Conservation (phyloP, 2,329 filamentous ascomycete genomes). For the Ploettnerulaceae sp. region DNA sequence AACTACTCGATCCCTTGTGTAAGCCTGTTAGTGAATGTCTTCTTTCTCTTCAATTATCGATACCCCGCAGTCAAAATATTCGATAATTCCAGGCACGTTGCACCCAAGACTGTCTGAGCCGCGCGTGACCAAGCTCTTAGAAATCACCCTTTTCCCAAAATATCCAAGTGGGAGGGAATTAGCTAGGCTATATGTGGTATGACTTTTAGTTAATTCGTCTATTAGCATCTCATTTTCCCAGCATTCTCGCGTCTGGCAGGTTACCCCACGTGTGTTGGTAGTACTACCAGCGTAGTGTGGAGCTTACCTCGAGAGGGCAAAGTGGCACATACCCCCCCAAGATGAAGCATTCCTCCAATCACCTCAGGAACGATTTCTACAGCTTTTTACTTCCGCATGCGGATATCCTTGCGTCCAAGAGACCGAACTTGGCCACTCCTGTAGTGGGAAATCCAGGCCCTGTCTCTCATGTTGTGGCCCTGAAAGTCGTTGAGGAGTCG, state of each 20-base stretch:
- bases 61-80: constrained; percentile 3
- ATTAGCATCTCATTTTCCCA: constrained; percentile 1
- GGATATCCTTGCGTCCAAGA: constrained; percentile 26
- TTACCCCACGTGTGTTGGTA: constrained; percentile 2
- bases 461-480: constrained; percentile 20
- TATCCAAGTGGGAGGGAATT: not conserved
- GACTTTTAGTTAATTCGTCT: not conserved
- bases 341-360: constrained; percentile 32
- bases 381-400: constrained; percentile 14
- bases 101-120: constrained; percentile 8
- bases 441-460: constrained; percentile 14
- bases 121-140: constrained; percentile 3
- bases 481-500: constrained; percentile 14
- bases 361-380: constrained; percentile 17
- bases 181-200: constrained; percentile 3
- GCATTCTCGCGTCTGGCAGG: constrained; percentile 6
- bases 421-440: constrained; percentile 21
- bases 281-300: constrained; percentile 7
- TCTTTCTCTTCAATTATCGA: constrained; percentile 1
- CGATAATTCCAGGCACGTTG: constrained; percentile 7
- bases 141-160: not conserved
- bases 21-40: not conserved
- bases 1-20: not conserved
- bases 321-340: constrained; percentile 26
- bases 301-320: constrained; percentile 11